phyloP scores from a whole-genome alignment of 192 early-diverging fungal genomes.

The Coemansia sp. region DNA sequence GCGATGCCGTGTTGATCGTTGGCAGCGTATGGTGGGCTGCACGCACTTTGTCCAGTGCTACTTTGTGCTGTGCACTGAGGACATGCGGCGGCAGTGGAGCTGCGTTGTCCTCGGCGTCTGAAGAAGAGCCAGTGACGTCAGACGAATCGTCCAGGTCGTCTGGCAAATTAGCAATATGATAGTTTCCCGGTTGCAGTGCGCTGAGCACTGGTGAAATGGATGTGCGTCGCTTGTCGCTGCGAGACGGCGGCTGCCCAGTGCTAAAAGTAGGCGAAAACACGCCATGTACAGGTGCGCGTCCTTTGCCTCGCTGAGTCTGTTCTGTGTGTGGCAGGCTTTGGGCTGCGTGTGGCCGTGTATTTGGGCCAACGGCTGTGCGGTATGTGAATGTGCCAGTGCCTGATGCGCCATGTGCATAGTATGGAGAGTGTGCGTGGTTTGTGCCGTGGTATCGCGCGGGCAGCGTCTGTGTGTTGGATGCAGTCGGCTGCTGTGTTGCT shows the following conservation, averaged over 20 bases:
- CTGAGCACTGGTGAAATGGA: constrained; percentile 49
- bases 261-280: background rate
- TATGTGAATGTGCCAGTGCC: constrained; percentile 10
- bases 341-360: background rate
- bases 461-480: constrained; percentile 2
- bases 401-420: constrained; percentile 46
- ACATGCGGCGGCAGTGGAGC: background rate
- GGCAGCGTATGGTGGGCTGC: background rate
- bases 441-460: constrained; percentile 50
- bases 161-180: constrained; percentile 52
- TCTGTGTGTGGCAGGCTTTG: background rate
- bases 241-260: background rate
- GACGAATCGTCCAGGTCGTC: constrained; percentile 41
- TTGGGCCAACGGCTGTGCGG: constrained; percentile 9
- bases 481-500: background rate
- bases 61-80: constrained; percentile 2
- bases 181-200: constrained; percentile 45
- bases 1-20: constrained; percentile 34
- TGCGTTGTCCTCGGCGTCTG: constrained; percentile 4
- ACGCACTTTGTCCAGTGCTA: background rate
- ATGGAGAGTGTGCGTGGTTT: constrained; percentile 45
- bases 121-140: constrained; percentile 17
- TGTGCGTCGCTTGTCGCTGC: constrained; percentile 10
- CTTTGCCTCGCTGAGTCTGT: background rate
- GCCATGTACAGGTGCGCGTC: background rate